Percentiles rank a stretch among this genome's conserved stretches.
Evolutionary conservation across 31 red algal species (phyloP).

Genomic region (Odonthalia washingtoniensis): DNA sequence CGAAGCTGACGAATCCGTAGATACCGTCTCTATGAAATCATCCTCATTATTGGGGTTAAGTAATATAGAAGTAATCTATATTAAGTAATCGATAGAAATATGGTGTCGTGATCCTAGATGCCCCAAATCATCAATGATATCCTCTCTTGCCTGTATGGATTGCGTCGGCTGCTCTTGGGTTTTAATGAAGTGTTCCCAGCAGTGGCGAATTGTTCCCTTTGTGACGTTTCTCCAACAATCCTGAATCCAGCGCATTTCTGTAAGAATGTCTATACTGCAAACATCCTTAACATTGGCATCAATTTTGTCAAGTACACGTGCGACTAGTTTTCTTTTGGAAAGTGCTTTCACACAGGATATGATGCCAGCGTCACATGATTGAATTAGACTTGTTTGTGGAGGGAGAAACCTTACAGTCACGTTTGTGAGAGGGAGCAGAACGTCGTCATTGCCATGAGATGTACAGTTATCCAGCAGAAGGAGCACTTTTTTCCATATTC

Average conservation of each 20-base stretch:
- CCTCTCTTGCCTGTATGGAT: neutral
- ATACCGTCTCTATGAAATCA: neutral
- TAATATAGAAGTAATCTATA: no score
- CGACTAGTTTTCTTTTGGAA: neutral
- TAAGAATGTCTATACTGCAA: neutral
- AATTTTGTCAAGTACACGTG: neutral
- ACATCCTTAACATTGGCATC: no score
- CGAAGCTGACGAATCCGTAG: no score
- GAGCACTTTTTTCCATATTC: conserved; percentile 26
- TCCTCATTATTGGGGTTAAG: neutral
- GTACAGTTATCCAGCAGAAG: conserved; percentile 38
- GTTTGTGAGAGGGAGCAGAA: conserved; percentile 11
- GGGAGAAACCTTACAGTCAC: conserved; percentile 31
- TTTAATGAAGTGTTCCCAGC: neutral
- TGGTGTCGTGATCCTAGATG: neutral
- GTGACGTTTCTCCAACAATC: neutral
- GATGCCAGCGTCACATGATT: neutral
- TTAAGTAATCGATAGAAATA: neutral
- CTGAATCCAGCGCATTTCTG: neutral
- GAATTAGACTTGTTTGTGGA: neutral
- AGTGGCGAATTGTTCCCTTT: neutral
- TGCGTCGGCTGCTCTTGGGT: neutral
- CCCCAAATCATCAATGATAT: no score
- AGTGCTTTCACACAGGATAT: neutral
- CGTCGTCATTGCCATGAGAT: conserved; percentile 42